Base-by-base conservation (phyloP, 352 stramenopile genomes). In the Globisporangium sylvaticum region DNA sequence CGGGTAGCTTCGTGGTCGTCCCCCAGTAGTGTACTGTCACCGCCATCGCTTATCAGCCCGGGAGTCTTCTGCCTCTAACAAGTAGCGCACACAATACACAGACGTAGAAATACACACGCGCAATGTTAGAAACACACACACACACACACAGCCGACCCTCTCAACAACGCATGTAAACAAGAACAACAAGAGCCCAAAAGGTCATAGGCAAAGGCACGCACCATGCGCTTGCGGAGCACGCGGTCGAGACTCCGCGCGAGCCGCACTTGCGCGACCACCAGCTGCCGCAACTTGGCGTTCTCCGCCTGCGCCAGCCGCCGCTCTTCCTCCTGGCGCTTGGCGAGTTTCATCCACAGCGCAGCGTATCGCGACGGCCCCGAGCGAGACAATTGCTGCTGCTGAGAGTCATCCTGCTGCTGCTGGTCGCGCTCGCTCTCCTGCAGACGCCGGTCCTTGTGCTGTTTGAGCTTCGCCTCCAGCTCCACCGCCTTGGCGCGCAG, bases 401-500 rank as follows among this genome's bases (percentile, higher is more conserved):
- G 24, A 7, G 25, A 10, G 5, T 32, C 57, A n/a, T n/a, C n/a
- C n/a, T n/a, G 69, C 59, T 27, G n/a, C 31, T 34, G 31, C 31
- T 34, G 31, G 31, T 34, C 31, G 31, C 31, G 31, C 34, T 18
- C 34, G 8, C 4, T 42, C 5, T 1, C 10, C 42, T 37, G 34
- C 10, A 52, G 37, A 18, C 37, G 31, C 22, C 52, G 65, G 18
- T 67, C 42, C 62, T 67, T 39, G 6, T 80, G 65, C 50, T 65
- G 31, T 31, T 61, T 42, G 4, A 81, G 69, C 50, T 80, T 37
- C 0, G 53, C 46, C 59, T 79, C 67, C 18, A 84, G 64, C 42
- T 80, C 66, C 12, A 46, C 22, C 5, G 76, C 77, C 37, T 74
- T 68, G 1, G 46, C 52, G 29, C 74, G 72, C 27, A 84, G 57